phyloP scores from a whole-genome alignment of 768 basidiomycete genomes.

The Dacryopinax spathularia region DNA sequence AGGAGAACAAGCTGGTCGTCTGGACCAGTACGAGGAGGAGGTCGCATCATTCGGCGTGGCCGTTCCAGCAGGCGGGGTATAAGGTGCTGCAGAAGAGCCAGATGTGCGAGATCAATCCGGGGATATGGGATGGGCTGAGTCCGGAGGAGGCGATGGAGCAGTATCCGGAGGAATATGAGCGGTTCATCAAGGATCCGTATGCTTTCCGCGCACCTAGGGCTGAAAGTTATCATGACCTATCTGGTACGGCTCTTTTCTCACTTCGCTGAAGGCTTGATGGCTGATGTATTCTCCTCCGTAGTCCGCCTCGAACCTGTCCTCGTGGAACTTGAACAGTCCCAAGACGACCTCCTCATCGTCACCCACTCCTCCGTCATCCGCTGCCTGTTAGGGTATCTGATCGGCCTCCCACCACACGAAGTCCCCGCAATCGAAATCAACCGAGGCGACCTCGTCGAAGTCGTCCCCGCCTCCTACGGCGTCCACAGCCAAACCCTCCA shows the following conservation, averaged over 20 bases:
- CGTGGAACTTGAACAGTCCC: slow-evolving; percentile 85
- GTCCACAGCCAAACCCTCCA: slow-evolving; percentile 70
- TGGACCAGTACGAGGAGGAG: slow-evolving; percentile 94
- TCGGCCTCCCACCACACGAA: slow-evolving; percentile 86
- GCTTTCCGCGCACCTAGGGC: slow-evolving; percentile 81
- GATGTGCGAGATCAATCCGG: slow-evolving; percentile 97
- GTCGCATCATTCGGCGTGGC: slow-evolving; percentile 93
- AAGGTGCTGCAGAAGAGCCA: slow-evolving; percentile 83
- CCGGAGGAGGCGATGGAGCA: slow-evolving; percentile 77
- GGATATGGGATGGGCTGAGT: slow-evolving; percentile 90
- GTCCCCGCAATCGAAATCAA: slow-evolving; percentile 97
- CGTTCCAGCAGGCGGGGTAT: slow-evolving; percentile 41
- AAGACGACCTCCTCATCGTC: slow-evolving; percentile 89
- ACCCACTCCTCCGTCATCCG: slow-evolving; percentile 96
- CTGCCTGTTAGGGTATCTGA: slow-evolving; percentile 83
- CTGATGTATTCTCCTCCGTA: slow-evolving; percentile 21
- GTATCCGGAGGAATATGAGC: slow-evolving; percentile 89
- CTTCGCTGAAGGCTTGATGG: not conserved
- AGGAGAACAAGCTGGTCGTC: slow-evolving; percentile 30
- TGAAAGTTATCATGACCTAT: slow-evolving; percentile 93
- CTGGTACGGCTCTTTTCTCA: slow-evolving; percentile 34
- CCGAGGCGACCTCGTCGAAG: slow-evolving; percentile 86
- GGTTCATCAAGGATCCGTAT: slow-evolving; percentile 87
- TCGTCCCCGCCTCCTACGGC: slow-evolving; percentile 36
- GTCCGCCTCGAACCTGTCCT: slow-evolving; percentile 88